Evolutionary conservation across 2,329 filamentous ascomycete genomes (phyloP).

Genomic region (Teratosphaeria nubilosa): DNA sequence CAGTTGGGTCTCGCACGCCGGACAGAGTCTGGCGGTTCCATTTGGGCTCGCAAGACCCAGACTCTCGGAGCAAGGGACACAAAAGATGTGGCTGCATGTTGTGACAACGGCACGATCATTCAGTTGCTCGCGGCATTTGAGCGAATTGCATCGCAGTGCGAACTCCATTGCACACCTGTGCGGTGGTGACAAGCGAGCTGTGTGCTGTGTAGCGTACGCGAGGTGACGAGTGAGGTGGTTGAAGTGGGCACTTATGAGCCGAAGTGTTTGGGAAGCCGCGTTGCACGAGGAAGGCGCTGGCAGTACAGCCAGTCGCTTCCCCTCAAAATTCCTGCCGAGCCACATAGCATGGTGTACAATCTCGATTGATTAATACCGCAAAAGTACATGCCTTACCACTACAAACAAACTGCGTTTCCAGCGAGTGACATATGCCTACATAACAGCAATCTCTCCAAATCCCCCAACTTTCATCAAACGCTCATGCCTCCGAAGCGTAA

Average conservation of each 20-base stretch:
- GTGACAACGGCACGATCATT: conserved; percentile 69
- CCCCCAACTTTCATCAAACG: background rate
- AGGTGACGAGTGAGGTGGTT: background rate
- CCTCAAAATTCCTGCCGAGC: background rate
- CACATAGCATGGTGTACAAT: no score
- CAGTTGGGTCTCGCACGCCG: conserved; percentile 62
- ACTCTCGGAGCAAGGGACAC: conserved; percentile 58
- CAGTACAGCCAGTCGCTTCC: background rate
- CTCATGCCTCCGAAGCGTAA: background rate
- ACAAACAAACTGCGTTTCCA: background rate
- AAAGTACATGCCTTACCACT: background rate
- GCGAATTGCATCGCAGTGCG: conserved; percentile 65
- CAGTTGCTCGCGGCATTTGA: conserved; percentile 64
- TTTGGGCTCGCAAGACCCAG: conserved; percentile 50
- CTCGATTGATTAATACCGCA: background rate
- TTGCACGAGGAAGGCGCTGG: background rate
- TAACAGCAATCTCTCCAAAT: background rate
- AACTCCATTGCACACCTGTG: conserved; percentile 53
- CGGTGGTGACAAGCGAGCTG: background rate
- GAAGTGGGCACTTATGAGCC: background rate
- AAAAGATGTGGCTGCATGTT: conserved; percentile 89
- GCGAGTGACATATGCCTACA: background rate
- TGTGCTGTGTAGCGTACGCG: no score
- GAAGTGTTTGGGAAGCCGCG: background rate
- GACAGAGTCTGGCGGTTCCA: conserved; percentile 52